Evolutionary conservation across 2,329 filamentous ascomycete species (phyloP).

Genomic region (Fusarium decemcellulare): DNA sequence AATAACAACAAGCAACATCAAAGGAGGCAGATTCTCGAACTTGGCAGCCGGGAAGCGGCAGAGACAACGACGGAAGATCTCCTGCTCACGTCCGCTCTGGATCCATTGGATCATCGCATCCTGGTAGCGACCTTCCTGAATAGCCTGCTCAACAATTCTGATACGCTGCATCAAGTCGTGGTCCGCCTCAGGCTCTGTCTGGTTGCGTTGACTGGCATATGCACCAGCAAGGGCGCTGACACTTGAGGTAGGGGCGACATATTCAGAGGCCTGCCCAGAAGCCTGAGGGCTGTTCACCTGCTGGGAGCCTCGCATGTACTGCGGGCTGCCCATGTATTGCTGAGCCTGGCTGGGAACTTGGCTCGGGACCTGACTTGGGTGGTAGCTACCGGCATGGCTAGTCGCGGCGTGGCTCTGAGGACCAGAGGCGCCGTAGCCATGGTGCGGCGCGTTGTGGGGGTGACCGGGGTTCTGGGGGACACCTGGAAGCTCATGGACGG

Average conservation of each 20-base stretch:
- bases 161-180: constrained; percentile 70
- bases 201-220: constrained; percentile 54
- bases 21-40: constrained; percentile 70
- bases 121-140: constrained; percentile 73
- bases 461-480: constrained; percentile 43
- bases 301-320: constrained; percentile 54
- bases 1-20: constrained; percentile 75
- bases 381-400: constrained; percentile 53
- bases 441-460: constrained; percentile 44
- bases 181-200: constrained; percentile 54
- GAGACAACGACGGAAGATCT: constrained; percentile 69
- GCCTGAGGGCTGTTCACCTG: constrained; percentile 52
- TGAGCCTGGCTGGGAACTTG: constrained; percentile 51
- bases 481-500: constrained; percentile 60
- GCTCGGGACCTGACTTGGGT: constrained; percentile 51
- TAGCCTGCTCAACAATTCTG: constrained; percentile 71
- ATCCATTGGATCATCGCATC: constrained; percentile 77
- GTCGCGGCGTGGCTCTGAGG: constrained; percentile 43
- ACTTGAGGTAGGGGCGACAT: constrained; percentile 49
- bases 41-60: constrained; percentile 55
- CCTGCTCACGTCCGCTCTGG: constrained; percentile 73
- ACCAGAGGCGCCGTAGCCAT: constrained; percentile 47
- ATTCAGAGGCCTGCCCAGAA: constrained; percentile 52
- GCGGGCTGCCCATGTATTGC: constrained; percentile 54
- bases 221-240: constrained; percentile 53